Percentiles rank a stretch among this genome's conserved stretches.
phyloP scores from a whole-genome alignment of 106 monocot species.

The Dendrobium nobile region DNA sequence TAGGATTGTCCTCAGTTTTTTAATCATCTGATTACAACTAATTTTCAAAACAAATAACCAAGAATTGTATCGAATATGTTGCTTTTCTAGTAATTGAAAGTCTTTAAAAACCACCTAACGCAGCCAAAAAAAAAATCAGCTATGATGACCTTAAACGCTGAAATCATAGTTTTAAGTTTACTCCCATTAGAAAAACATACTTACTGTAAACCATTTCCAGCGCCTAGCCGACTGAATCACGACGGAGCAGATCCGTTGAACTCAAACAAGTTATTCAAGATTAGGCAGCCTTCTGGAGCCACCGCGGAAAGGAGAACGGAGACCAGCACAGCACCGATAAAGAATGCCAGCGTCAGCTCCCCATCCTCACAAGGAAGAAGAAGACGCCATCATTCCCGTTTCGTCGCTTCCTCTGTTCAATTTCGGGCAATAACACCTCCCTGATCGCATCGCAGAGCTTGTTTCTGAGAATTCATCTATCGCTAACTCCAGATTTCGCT shows the following conservation, averaged over 20 bases:
- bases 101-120: no score
- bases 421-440: background rate
- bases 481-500: background rate
- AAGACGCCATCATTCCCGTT: background rate
- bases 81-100: no score
- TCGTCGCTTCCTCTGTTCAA: background rate
- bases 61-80: no score
- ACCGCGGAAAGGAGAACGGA: background rate
- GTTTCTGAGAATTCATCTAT: background rate
- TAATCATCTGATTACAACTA: no score
- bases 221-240: background rate
- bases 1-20: no score
- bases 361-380: background rate
- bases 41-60: no score
- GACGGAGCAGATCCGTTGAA: background rate
- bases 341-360: background rate
- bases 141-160: no score
- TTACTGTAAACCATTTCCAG: no score
- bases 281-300: background rate
- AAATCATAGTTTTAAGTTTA: no score
- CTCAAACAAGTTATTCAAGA: background rate
- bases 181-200: no score
- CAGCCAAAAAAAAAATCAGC: no score
- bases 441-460: background rate
- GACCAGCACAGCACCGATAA: background rate